phyloP scores from a whole-genome alignment of 495 filamentous ascomycete species.

The Hypomontagnella monticulosa region DNA sequence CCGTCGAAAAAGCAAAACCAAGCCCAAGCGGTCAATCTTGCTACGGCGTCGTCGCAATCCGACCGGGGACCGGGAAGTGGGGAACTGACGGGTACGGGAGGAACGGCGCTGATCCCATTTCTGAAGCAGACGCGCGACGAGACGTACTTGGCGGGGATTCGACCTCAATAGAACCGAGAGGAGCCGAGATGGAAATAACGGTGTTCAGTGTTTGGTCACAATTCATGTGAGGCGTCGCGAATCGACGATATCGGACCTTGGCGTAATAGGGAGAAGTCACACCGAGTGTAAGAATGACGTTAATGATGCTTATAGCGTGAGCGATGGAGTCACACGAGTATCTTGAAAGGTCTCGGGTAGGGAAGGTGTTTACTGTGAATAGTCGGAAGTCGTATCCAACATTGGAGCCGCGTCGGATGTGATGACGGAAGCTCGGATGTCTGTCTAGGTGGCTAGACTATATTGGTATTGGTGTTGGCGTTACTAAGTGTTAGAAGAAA shows the following conservation, averaged over 20 bases:
- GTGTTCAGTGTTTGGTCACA: no score
- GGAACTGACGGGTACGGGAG: conserved; percentile 85
- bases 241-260: no score
- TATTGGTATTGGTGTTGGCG: no score
- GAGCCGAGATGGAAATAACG: not conserved
- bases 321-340: not conserved
- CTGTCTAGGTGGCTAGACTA: no score
- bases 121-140: conserved; percentile 95
- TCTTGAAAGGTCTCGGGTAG: no score
- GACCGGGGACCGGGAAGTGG: conserved; percentile 53
- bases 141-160: conserved; percentile 81
- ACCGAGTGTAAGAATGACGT: no score
- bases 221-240: no score
- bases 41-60: conserved; percentile 58
- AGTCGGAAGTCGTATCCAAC: not conserved
- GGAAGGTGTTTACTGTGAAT: not conserved
- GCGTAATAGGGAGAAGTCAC: no score
- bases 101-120: conserved; percentile 91
- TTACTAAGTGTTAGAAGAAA: no score
- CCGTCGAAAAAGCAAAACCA: conserved; percentile 54
- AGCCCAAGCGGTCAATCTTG: conserved; percentile 66
- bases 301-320: not conserved
- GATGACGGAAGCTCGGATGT: not conserved
- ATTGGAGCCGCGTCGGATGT: conserved; percentile 2
- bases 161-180: conserved; percentile 36